Evolutionary conservation across 2,329 filamentous ascomycete genomes (phyloP), one percentile per base, ranked within the genome.

Genomic region (Orbilia blumenaviensis): DNA sequence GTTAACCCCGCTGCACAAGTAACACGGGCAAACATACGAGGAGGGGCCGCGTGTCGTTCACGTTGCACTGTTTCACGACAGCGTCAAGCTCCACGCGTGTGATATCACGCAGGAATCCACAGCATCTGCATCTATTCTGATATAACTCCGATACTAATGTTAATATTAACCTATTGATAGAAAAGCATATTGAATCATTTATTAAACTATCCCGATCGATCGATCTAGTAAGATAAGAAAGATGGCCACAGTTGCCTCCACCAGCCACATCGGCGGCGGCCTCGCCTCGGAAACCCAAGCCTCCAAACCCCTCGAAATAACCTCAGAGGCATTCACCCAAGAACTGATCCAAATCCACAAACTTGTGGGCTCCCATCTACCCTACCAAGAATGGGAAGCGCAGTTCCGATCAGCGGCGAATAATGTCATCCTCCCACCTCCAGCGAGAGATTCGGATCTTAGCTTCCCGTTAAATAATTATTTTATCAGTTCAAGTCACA

Each of bases 401-500:
- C 67, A 78, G 21, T 78, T 80, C 23, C 75, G 66, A n/a, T 42
- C 63, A 1, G 77, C 78, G 2, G 44, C 41, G 0, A 79, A 78
- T 18, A 78, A 68, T 29, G 67, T 77, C 6, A 62, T 79, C 18
- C 69, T 77, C 2, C 74, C 79, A 2, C 79, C 79, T 0, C 76
- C 78, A 21, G 58, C 72, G 10, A 85, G 86, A 7, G 88, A 90
- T 79, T 84, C 88, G 68, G 87, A 86, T 9, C 42, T 75, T 25
- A 75, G 36, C 27, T 84, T 88, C 78, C 87, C 89, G 0, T 83
- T 92, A 21, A 87, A 89, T 1, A 89, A 91, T 78, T 92, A 92
- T 82, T 92, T 89, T 80, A 88, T 92, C 82, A 90, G 88, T 82
- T 91, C 89, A 2, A 90, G 88, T 78, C 90, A 92, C 83, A 92